Conservation (phyloP, 2,329 filamentous ascomycete species). For the Bipolaris oryzae region DNA sequence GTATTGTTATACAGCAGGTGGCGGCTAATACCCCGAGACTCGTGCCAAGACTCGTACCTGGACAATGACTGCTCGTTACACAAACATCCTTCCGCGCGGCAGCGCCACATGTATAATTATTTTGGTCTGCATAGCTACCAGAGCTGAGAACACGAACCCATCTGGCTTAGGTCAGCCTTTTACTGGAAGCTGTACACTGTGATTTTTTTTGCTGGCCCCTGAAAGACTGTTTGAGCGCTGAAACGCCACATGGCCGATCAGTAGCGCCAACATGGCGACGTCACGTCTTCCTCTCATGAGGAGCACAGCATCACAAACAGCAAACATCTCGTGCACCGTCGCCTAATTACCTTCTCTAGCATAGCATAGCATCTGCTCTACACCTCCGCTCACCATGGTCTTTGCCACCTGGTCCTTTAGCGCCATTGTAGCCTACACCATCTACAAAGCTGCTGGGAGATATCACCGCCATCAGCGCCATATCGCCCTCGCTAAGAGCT, state of each 20-base stretch:
- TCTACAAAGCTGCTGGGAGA: constrained; percentile 40
- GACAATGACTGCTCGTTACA: not conserved
- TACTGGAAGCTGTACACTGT: not conserved
- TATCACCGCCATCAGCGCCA: constrained; percentile 50
- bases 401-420: constrained; percentile 32
- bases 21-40: not conserved
- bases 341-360: not conserved
- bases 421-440: constrained; percentile 35
- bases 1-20: not conserved
- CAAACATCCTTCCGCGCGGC: not conserved
- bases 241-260: constrained; percentile 38
- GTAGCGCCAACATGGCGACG: constrained; percentile 22
- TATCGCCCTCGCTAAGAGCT: constrained; percentile 53
- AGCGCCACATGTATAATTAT: not conserved
- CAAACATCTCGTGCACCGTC: constrained; percentile 1
- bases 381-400: constrained; percentile 6
- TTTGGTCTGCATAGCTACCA: not conserved
- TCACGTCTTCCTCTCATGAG: constrained; percentile 24
- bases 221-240: constrained; percentile 21
- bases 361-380: not conserved
- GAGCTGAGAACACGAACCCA: not conserved
- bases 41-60: constrained; percentile 4
- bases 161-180: not conserved
- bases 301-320: constrained; percentile 13
- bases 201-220: not conserved